A percentile compares a stretch with the other conserved stretches of the same genome.
Conservation (phyloP, 139 green algal genomes). For the Nannochloris sp. region DNA sequence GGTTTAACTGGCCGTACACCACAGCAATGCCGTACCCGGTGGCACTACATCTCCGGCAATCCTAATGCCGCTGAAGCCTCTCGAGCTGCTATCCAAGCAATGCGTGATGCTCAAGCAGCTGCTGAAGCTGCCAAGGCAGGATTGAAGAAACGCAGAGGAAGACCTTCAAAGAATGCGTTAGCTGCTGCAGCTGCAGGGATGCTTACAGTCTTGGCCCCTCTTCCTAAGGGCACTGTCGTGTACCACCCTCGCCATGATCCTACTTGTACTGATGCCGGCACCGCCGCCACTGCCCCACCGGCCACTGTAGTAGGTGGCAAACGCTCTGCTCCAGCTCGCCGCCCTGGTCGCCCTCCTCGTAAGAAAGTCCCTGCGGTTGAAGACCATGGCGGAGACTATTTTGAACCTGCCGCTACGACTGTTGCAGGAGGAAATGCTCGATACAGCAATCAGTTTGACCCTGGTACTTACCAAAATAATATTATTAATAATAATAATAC, state of each 20-base stretch:
- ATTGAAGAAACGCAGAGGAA: not conserved
- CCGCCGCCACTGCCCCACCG: not conserved
- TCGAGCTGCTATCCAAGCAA: not conserved
- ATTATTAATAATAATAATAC: too few relatives aligned
- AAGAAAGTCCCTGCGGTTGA: not conserved
- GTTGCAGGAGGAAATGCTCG: too few relatives aligned
- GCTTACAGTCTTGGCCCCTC: not conserved
- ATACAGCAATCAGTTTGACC: too few relatives aligned
- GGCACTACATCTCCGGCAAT: constrained; percentile 39
- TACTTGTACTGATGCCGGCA: not conserved
- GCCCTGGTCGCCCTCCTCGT: not conserved
- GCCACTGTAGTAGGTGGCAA: too few relatives aligned
- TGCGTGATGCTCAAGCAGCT: not conserved
- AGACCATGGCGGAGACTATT: too few relatives aligned
- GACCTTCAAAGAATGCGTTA: not conserved
- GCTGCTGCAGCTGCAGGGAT: not conserved
- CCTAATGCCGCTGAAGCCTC: not conserved
- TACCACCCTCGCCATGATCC: constrained; percentile 1
- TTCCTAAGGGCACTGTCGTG: not conserved
- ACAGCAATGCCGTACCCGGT: constrained; percentile 77
- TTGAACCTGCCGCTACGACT: too few relatives aligned
- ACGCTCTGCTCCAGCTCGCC: not conserved
- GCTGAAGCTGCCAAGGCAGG: not conserved
- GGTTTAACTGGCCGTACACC: constrained; percentile 54
- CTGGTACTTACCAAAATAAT: too few relatives aligned